phyloP scores from a whole-genome alignment of 2,329 filamentous ascomycete genomes.

The Chaetomium sp. region DNA sequence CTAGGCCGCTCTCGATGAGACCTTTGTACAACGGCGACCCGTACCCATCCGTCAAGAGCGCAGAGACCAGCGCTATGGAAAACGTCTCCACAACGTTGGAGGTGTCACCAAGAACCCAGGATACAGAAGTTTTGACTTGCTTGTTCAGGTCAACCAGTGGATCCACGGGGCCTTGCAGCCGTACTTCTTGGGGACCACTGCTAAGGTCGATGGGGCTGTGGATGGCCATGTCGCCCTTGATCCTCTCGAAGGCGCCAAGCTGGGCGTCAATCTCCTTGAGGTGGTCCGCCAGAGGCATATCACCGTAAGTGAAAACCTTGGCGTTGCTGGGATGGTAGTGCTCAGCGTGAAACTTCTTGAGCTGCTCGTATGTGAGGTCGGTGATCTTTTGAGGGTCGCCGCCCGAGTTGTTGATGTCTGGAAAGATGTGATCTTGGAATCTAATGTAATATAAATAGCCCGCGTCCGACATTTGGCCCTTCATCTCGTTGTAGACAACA shows the following conservation, averaged over 20 bases:
- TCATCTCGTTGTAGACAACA: slow-evolving; percentile 99
- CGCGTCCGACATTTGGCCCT: slow-evolving; percentile 96
- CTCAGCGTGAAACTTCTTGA: slow-evolving; percentile 79
- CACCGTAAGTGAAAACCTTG: slow-evolving; percentile 91
- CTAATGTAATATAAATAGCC: slow-evolving; percentile 93
- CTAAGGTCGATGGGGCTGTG: slow-evolving; percentile 69
- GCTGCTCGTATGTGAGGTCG: slow-evolving; percentile 83
- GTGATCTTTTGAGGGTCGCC: slow-evolving; percentile 96
- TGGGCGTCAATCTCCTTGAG: slow-evolving; percentile 70
- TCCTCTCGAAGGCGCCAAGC: slow-evolving; percentile 66
- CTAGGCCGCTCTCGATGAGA: slow-evolving; percentile 81
- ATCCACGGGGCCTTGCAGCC: slow-evolving; percentile 74
- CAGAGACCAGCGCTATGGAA: slow-evolving; percentile 73
- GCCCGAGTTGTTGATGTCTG: slow-evolving; percentile 91
- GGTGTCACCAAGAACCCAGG: slow-evolving; percentile 84
- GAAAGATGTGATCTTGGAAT: slow-evolving; percentile 92
- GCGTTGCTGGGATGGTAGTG: slow-evolving; percentile 98
- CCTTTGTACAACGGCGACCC: slow-evolving; percentile 88
- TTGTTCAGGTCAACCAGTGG: slow-evolving; percentile 78
- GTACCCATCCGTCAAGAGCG: slow-evolving; percentile 85
- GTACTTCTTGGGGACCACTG: slow-evolving; percentile 60
- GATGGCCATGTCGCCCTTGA: slow-evolving; percentile 62
- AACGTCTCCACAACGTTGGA: slow-evolving; percentile 83
- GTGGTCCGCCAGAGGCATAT: slow-evolving; percentile 80
- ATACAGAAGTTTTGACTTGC: slow-evolving; percentile 89